Evolutionary conservation across 1,284 basidiomycete species (phyloP).

Genomic region (Trichosporon sp.): DNA sequence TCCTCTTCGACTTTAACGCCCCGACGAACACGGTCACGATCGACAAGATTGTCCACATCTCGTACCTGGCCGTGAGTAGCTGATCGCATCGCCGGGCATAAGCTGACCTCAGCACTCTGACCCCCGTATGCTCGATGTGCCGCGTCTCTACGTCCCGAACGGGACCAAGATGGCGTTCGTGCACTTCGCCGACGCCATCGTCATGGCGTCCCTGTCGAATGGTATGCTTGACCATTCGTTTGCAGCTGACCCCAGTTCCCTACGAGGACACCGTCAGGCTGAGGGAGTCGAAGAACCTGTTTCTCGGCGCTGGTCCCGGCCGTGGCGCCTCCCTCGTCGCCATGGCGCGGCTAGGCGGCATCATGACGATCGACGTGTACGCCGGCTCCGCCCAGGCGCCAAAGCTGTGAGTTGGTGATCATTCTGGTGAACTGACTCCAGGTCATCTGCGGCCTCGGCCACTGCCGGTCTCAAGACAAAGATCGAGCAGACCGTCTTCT

Average conservation of each 20-base stretch:
- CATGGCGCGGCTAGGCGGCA: conserved; percentile 40
- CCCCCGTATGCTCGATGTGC: conserved; percentile 45
- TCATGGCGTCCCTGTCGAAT: conserved; percentile 39
- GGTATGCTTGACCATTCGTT: too few species aligned
- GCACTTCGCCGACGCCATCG: conserved; percentile 45
- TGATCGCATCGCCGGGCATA: neutral
- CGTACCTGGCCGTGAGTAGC: conserved; percentile 36
- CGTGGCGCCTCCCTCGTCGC: conserved; percentile 29
- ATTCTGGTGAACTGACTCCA: conserved; percentile 6
- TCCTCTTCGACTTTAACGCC: conserved; percentile 29
- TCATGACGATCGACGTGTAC: conserved; percentile 40
- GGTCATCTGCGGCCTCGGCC: conserved; percentile 19
- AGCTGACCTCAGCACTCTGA: conserved; percentile 37
- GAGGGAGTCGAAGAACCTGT: conserved; percentile 26
- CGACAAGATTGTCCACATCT: conserved; percentile 29
- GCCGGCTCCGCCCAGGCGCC: conserved; percentile 16
- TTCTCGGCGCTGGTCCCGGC: neutral
- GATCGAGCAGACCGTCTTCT: conserved; percentile 57
- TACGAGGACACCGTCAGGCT: conserved; percentile 46
- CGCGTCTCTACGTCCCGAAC: conserved; percentile 39
- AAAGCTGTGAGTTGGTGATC: conserved; percentile 7
- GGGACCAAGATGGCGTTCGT: conserved; percentile 45
- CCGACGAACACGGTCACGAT: conserved; percentile 27
- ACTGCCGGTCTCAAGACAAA: conserved; percentile 51
- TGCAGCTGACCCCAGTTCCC: too few species aligned